These are phyloP conservation scores for Magnolia kwangsiensis DNA, from an alignment of 164 flowering plant genomes.

Conservation along the genomic window DNA sequence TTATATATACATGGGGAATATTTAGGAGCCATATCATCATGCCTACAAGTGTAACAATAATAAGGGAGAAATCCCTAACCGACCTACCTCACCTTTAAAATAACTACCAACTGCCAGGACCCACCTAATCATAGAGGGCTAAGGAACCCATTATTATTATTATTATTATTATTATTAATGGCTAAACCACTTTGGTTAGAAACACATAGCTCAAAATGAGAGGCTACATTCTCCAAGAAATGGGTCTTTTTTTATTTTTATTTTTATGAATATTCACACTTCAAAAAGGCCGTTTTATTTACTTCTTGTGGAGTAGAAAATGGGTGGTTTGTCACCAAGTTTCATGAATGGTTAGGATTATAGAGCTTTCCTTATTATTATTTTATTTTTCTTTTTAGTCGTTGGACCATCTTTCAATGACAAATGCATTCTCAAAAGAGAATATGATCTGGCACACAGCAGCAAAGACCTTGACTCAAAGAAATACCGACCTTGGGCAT, in stretches of 20 bases:
- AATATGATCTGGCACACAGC: background rate
- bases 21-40: background rate
- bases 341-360: background rate
- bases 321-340: background rate
- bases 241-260: background rate
- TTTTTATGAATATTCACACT: background rate
- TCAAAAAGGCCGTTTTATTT: background rate
- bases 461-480: background rate
- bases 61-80: slow-evolving; percentile 15
- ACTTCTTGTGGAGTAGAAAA: background rate
- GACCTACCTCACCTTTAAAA: slow-evolving; percentile 26
- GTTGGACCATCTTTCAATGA: too few species aligned
- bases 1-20: slow-evolving; percentile 4
- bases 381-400: too few species aligned
- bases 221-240: background rate
- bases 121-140: slow-evolving; percentile 10
- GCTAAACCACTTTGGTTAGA: background rate
- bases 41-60: background rate
- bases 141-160: background rate
- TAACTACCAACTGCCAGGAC: slow-evolving; percentile 40
- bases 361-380: too few species aligned
- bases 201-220: background rate
- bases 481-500: background rate
- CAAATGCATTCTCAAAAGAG: too few species aligned
- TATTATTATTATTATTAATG: background rate